Evolutionary conservation across 495 filamentous ascomycete genomes (phyloP).

Genomic region (Geopyxis carbonaria): DNA sequence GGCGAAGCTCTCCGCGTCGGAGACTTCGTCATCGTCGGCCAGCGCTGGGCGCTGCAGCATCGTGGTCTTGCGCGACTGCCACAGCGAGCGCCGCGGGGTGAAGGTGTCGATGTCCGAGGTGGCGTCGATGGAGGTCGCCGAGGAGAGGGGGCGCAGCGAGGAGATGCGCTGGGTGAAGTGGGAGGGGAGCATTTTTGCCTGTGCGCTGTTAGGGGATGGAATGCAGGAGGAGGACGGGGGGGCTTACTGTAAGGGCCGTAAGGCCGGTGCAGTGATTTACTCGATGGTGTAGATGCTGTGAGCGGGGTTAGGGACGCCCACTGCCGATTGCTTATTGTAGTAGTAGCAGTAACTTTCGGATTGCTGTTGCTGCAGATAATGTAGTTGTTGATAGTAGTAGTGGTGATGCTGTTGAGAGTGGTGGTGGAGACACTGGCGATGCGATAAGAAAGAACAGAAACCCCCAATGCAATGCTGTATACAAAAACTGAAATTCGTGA

Average conservation of each 20-base stretch:
- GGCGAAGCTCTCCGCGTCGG: conserved; percentile 26
- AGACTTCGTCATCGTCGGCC: conserved; percentile 16
- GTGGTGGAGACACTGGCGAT: too few species aligned
- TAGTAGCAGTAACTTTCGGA: too few species aligned
- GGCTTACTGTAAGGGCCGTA: too few species aligned
- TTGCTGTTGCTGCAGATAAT: too few species aligned
- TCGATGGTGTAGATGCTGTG: neutral
- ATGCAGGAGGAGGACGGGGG: too few species aligned
- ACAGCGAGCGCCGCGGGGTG: conserved; percentile 15
- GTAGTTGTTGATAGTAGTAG: too few species aligned
- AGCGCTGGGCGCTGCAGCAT: conserved; percentile 16
- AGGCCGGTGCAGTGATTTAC: neutral
- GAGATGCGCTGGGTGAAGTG: neutral
- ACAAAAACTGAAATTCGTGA: too few species aligned
- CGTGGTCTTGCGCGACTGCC: conserved; percentile 18
- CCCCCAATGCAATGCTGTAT: too few species aligned
- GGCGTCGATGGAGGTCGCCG: conserved; percentile 24
- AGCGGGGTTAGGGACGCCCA: too few species aligned
- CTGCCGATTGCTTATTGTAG: too few species aligned
- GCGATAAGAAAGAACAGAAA: too few species aligned
- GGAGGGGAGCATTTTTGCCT: neutral
- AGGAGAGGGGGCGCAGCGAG: conserved; percentile 14
- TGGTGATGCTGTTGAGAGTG: too few species aligned
- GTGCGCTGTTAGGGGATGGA: conserved; percentile 1
- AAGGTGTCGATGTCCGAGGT: conserved; percentile 14